Evolutionary conservation across 352 stramenopile species (phyloP), one percentile per base, ranked within the genome.

Genomic region (Pythium apleroticum): DNA sequence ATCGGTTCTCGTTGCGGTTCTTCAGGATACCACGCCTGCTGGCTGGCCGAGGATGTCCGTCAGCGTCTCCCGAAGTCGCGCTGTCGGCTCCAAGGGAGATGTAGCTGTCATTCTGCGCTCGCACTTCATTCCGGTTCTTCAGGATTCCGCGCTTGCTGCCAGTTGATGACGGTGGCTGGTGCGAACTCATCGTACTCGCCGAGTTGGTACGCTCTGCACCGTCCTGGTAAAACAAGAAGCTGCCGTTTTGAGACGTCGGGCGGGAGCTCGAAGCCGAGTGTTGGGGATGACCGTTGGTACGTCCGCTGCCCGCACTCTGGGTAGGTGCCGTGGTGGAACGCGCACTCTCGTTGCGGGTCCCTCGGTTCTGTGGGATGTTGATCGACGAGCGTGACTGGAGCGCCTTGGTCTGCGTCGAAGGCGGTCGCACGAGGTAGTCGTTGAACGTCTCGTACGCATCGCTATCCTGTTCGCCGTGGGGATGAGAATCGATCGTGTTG

Each of bases 401-500:
- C 8, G 52, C 17, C 69, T 84, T 90, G 46, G 73, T 77, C 27
- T 77, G 56, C 19, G 78, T 76, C 11, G 78, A 76, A n/a, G 78
- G 74, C 5, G 71, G 81, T 22, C 76, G 65, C 1, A 75, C 78
- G 60, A 90, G 62, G 49, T 90, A 90, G 68, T 92, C 78, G 66
- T 92, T 90, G 54, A 92, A 92, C 19, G 77, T 78, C 17, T 89
- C 84, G 60, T 92, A 92, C 25, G 78, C 73, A 50, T 76, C 72
- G 50, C 72, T 48, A n/a, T 74, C 20, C 20, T 52, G 50, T 63
- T 66, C 37, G 41, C 41, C 25, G 43, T 41, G 11, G 4, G 33
- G 33, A 17, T 17, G 5, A 57, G 27, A 11, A 59, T 14, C 24
- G 19, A 28, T 6, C 33, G 55, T 31, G 24, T 39, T 33, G 20